Evolutionary conservation across 2,329 filamentous ascomycete species (phyloP), one percentile per base, ranked within the genome.

Genomic region (Dactylellina haptotyla): DNA sequence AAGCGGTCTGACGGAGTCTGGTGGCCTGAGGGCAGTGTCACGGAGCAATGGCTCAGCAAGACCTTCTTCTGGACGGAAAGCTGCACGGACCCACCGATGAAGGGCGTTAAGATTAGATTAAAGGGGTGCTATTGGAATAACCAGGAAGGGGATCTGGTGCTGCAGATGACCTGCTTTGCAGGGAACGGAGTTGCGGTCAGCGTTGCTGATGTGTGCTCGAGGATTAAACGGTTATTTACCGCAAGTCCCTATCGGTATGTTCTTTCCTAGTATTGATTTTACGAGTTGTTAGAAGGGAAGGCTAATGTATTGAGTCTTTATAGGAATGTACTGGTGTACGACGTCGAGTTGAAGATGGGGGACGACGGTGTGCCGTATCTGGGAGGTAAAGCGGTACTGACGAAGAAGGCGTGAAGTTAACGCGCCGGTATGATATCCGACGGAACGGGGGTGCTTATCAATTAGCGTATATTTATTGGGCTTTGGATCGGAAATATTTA

Each of bases 101-200:
- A 73, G 30, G 61, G 61, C 2, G 61, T 73, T 10, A 73, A 73
- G 48, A 73, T 73, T 12, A 37, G 69, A 23, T 46, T 73, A 48
- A 73, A 73, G 61, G 69, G 69, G 20, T 66, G 69, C 16, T 73
- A 73, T 61, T 73, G 69, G 69, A 73, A 73, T 39, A 66, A 66
- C 20, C 69, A 73, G 16, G 69, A 73, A 26, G 69, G 69, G 25
- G 69, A 73, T 46, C 39, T 73, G 54, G 69, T 73, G 9, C 54
- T 73, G 23, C 69, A 73, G 54, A 73, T 73, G 69, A 73, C 69
- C 16, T 73, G 69, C 54, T 73, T 73, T 56, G 69, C 69, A 46
- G 69, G 61, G 30, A 73, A 73, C 10, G 69, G 62, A 4, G 54
- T 54, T 4, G 69, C 53, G 20, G 69, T 73, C 23, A 73, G 69